Base-by-base conservation (phyloP, 2,329 filamentous ascomycete genomes). In the Lizonia empirigonia region DNA sequence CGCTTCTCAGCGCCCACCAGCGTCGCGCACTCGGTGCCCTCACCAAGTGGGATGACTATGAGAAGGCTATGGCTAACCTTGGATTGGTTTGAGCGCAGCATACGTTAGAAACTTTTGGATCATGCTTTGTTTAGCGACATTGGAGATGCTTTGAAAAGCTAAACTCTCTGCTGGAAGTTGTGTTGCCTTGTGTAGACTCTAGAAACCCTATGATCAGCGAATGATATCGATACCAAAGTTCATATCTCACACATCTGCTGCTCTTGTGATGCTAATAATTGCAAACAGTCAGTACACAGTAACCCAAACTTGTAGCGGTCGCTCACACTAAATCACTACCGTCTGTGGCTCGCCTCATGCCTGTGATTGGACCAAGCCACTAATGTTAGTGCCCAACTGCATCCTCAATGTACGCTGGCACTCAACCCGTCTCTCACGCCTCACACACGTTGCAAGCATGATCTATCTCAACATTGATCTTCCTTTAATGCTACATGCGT, bases 1-100 rank as follows among this genome's bases (percentile, higher is more conserved):
- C 92, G 60, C 89, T 97, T 62, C 82, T 96, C 53, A 92, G 89
- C 64, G 88, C 90, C 24, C 91, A 96, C 74, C 92, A 94, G 85
- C 86, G 87, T 71, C 88, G 92, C 64, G 91, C 93, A 1, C 80
- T 99, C 30, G 93, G 92, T 49, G 89, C 91, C 6, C 80, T 96
- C 62, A 97, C 92, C 4, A 87, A 89, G 2, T 97, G 89, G 72
- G 88, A 94, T 36, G 89, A 86, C 1, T 95, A 93, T 73, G 82
- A 85, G 69, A 87, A 84, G 73, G 90, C 89, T 18, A 79, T 78
- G 42, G 69, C 74, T 6, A 71, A 70, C 19, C 60, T 74, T 24
- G 71, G 70, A 37, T 53, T 69, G 54, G 47, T 34, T 9, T 66
- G 45, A 55, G 8, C 18, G 6, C 1, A 9, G n/a, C 20, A 4